phyloP scores from a whole-genome alignment of 1,284 basidiomycete species.

The Tylopilus microsporus region DNA sequence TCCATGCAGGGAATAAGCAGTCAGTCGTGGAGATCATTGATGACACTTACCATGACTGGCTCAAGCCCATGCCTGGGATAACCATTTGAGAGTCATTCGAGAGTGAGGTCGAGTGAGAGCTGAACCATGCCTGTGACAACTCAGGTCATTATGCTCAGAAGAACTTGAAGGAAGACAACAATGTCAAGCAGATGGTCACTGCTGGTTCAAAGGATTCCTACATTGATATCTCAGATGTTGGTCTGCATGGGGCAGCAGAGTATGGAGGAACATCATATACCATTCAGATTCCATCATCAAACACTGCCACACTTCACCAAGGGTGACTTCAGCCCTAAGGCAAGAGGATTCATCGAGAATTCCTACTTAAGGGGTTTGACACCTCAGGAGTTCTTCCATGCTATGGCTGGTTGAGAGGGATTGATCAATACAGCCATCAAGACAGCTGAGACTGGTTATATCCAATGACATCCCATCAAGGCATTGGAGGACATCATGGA shows the following conservation, averaged over 20 bases:
- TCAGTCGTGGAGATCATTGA: conserved; percentile 71
- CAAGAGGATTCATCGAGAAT: conserved; percentile 99
- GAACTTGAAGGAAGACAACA: conserved; percentile 97
- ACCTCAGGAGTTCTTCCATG: conserved; percentile 99
- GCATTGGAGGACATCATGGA: conserved; percentile 99
- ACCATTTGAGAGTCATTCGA: conserved; percentile 99
- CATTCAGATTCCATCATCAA: conserved; percentile 96
- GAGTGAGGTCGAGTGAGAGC: conserved; percentile 83
- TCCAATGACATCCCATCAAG: conserved; percentile 96
- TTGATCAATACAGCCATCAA: conserved; percentile 99
- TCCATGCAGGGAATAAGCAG: conserved; percentile 93
- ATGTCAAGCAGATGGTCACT: conserved; percentile 99
- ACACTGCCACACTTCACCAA: conserved; percentile 97
- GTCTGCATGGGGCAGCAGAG: conserved; percentile 98
- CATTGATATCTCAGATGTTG: conserved; percentile 99
- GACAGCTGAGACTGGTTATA: conserved; percentile 99
- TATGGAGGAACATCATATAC: conserved; percentile 97
- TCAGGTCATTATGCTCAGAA: conserved; percentile 95
- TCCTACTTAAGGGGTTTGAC: conserved; percentile 98
- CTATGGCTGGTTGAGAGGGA: conserved; percentile 99
- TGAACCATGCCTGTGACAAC: conserved; percentile 94
- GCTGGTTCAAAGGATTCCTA: conserved; percentile 98
- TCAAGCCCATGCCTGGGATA: conserved; percentile 93
- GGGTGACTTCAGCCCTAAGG: conserved; percentile 98
- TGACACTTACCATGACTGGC: conserved; percentile 74